These are phyloP conservation scores for Echites panduratus DNA, from an alignment of 257 asterid genomes.

Conservation along the genomic window DNA sequence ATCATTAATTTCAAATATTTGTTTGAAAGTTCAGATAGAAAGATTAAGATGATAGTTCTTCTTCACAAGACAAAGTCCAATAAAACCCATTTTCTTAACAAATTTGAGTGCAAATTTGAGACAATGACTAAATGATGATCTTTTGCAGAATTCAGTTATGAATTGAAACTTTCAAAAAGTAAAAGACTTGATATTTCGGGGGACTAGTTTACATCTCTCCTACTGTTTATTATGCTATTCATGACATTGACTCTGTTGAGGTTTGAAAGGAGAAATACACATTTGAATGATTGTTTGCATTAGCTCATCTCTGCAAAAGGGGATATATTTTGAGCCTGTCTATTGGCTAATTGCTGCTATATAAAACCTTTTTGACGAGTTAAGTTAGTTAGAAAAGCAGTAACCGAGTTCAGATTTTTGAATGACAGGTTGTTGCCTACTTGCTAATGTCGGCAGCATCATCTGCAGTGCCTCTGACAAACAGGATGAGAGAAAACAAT, in stretches of 20 bases:
- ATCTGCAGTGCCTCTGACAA: constrained; percentile 82
- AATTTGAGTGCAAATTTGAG: too few species aligned
- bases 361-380: not conserved
- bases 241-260: not conserved
- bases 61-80: too few species aligned
- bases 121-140: too few species aligned
- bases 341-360: not conserved
- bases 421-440: constrained; percentile 67
- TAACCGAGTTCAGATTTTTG: not conserved
- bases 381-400: not conserved
- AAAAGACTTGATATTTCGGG: too few species aligned
- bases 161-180: too few species aligned
- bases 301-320: not conserved
- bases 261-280: not conserved
- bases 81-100: too few species aligned
- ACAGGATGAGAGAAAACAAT: constrained; percentile 60
- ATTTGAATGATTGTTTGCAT: not conserved
- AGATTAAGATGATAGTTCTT: too few species aligned
- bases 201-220: not conserved
- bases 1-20: too few species aligned
- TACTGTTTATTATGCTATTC: not conserved
- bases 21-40: too few species aligned
- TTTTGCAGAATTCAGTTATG: too few species aligned
- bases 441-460: constrained; percentile 82
- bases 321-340: not conserved